phyloP scores from a whole-genome alignment of 192 early-diverging fungal genomes.

The Helicostylum pulchrum region DNA sequence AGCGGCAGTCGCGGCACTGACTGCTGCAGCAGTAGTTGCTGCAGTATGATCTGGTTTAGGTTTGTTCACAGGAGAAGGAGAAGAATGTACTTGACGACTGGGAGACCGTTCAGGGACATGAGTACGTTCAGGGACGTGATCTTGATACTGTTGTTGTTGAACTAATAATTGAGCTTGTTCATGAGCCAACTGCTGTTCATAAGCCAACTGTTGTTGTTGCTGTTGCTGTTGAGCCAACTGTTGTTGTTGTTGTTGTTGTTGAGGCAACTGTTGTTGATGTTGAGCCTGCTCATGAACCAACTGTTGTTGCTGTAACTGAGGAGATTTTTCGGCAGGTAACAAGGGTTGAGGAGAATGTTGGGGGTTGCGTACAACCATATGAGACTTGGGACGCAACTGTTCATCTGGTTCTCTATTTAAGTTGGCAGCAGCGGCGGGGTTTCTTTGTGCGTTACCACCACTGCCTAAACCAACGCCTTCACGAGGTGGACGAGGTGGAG shows the following conservation, averaged over 20 bases:
- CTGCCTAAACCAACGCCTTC: constrained; percentile 30
- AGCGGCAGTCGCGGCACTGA: background rate
- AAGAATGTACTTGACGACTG: constrained; percentile 4
- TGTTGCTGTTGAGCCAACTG: constrained; percentile 15
- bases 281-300: background rate
- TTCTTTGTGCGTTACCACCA: constrained; percentile 3
- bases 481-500: constrained; percentile 32
- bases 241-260: constrained; percentile 14
- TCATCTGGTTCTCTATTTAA: background rate
- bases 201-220: constrained; percentile 7
- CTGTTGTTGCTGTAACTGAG: constrained; percentile 7
- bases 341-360: constrained; percentile 1
- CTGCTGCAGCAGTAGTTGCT: background rate
- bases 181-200: constrained; percentile 4
- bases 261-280: constrained; percentile 1
- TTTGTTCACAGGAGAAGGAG: background rate
- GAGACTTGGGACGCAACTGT: background rate
- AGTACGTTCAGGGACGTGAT: background rate
- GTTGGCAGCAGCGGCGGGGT: constrained; percentile 6
- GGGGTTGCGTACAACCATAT: background rate
- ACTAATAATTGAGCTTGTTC: background rate
- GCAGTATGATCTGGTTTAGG: background rate
- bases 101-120: background rate
- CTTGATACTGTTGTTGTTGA: background rate
- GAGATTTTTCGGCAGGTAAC: background rate